Base-by-base conservation (phyloP, 805 yeast genomes). In the Saccharomycopsis sp. region DNA sequence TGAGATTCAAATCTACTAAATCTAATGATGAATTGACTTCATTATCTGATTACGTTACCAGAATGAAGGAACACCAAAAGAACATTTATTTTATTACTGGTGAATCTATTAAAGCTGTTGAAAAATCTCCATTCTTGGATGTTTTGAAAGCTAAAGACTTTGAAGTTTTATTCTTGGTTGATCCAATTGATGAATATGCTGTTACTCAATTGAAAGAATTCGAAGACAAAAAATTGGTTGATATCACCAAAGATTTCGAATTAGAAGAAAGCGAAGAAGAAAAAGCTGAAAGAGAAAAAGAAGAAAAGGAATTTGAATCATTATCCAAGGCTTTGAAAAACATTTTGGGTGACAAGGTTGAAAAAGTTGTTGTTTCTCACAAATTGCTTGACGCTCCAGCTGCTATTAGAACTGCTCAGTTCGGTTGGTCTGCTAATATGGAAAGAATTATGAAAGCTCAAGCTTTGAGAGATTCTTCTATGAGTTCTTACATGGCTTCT, bases 371-470 rank as follows among this genome's bases (percentile, higher is more conserved):
- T 65, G 96, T 93, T 55, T 88, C 97, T 55, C 94, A 90, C 75
- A 88, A 87, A 74, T 80, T 93, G 65, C 87, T 89, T 60, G 97
- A 89, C 64, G 89, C 97, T 48, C 99, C 99, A 70, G 98, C 98
- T 68, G 98, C 98, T 59, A 93, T 93, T 68, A 88, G 98, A 81
- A 93, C 98, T 58, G 97, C 97, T 59, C 97, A 93, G 77, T 93
- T 93, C 70, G 98, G 99, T 69, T 93, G 99, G 99, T 93, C 98
- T 58, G 99, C 99, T 63, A 93, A 93, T 79, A 93, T 93, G 98
- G 99, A 93, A 79, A 90, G 98, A 84, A 93, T 93, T 79, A 93
- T 93, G 99, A 93, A 93, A 79, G 98, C 98, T 53, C 99, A 93
- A 78, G 98, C 99, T 60, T 76, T 93, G 63, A 88, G 97, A 77